Conservation (phyloP, 2,329 filamentous ascomycete species). For the Capronia epimyces region DNA sequence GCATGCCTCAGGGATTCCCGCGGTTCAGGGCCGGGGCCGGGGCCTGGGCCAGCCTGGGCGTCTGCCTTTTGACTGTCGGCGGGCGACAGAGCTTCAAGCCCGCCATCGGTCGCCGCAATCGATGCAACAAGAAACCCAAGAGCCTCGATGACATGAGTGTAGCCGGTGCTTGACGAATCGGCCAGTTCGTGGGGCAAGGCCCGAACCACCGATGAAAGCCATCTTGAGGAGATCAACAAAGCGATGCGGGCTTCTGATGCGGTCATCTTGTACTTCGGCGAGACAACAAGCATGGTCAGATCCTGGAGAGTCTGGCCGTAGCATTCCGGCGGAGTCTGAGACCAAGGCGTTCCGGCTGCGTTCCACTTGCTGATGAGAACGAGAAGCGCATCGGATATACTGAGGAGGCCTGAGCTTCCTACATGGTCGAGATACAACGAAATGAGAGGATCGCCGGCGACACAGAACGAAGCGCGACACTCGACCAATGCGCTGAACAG, state of each 20-base stretch:
- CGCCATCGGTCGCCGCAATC: slow-evolving; percentile 18
- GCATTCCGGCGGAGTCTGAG: slow-evolving; percentile 5
- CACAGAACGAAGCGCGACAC: slow-evolving; percentile 22
- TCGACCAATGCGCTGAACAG: slow-evolving; percentile 22
- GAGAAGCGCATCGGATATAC: slow-evolving; percentile 19
- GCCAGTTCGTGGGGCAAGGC: slow-evolving; percentile 4
- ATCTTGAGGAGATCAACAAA: slow-evolving; percentile 18
- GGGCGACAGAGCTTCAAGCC: slow-evolving; percentile 18
- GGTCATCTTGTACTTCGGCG: slow-evolving; percentile 13
- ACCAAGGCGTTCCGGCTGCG: background rate
- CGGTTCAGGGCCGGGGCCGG: slow-evolving; percentile 1
- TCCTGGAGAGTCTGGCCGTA: slow-evolving; percentile 21
- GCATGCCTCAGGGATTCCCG: slow-evolving; percentile 13
- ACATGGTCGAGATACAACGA: slow-evolving; percentile 26
- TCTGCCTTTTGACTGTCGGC: background rate
- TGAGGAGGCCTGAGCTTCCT: slow-evolving; percentile 11
- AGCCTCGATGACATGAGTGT: slow-evolving; percentile 15
- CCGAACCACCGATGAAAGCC: slow-evolving; percentile 17
- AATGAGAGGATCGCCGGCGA: slow-evolving; percentile 25
- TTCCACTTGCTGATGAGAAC: slow-evolving; percentile 23
- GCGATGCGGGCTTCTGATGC: slow-evolving; percentile 9
- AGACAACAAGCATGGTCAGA: slow-evolving; percentile 20
- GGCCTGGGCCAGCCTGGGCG: background rate
- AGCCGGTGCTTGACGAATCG: slow-evolving; percentile 5
- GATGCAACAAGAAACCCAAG: slow-evolving; percentile 22